phyloP scores from a whole-genome alignment of 805 yeast species.

The Ogataea trehalophila region DNA sequence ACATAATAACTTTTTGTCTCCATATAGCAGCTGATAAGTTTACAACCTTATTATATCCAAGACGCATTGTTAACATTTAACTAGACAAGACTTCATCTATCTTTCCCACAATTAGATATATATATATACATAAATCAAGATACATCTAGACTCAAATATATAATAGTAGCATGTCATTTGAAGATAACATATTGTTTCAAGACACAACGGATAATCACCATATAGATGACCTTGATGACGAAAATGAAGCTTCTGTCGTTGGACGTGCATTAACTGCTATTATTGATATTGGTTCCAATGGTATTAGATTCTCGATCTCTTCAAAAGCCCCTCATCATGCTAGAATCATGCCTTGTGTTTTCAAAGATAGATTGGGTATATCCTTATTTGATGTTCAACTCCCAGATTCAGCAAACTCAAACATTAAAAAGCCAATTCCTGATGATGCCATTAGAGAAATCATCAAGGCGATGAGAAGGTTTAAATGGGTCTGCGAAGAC shows the following conservation, averaged over 20 bases:
- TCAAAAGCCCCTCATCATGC: slow-evolving; percentile 67
- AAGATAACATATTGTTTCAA: slow-evolving; percentile 23
- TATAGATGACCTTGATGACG: slow-evolving; percentile 21
- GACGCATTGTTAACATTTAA: too few relatives aligned
- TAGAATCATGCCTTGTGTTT: slow-evolving; percentile 72
- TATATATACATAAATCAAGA: too few relatives aligned
- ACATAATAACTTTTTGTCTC: too few relatives aligned
- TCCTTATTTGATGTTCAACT: slow-evolving; percentile 61
- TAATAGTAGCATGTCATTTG: slow-evolving; percentile 23
- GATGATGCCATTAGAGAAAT: slow-evolving; percentile 54
- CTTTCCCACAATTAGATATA: too few relatives aligned
- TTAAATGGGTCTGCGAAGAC: slow-evolving; percentile 64
- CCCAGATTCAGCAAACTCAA: slow-evolving; percentile 28
- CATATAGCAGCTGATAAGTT: too few relatives aligned
- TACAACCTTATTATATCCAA: too few relatives aligned
- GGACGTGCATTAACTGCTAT: slow-evolving; percentile 58
- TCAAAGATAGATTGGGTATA: slow-evolving; percentile 68
- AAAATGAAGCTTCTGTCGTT: slow-evolving; percentile 50
- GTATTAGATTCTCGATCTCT: slow-evolving; percentile 66
- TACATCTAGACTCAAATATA: too few relatives aligned
- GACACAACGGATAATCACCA: slow-evolving; percentile 28
- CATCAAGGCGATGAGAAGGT: slow-evolving; percentile 59
- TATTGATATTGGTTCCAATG: slow-evolving; percentile 76
- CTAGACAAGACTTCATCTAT: too few relatives aligned
- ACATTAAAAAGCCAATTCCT: slow-evolving; percentile 47